These are phyloP conservation scores for Populus nigra DNA, from an alignment of 345 rosid species.

Conservation along the genomic window DNA sequence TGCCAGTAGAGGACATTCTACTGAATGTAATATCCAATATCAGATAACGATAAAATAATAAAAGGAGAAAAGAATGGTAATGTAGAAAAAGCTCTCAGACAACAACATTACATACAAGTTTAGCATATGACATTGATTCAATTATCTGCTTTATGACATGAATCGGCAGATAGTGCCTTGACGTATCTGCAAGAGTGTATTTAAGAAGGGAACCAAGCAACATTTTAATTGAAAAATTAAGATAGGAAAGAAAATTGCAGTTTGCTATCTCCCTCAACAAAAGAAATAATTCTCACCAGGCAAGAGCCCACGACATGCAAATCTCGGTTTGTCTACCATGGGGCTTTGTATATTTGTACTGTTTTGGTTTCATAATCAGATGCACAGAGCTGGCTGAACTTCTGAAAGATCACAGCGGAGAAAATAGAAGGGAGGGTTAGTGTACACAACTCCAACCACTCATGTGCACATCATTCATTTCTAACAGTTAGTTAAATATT, in stretches of 20 bases:
- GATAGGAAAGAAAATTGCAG: background rate
- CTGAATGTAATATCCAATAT: constrained; percentile 38
- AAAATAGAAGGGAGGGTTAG: background rate
- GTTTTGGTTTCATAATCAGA: constrained; percentile 68
- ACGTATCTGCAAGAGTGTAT: constrained; percentile 63
- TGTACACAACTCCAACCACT: background rate
- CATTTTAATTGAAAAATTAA: constrained; percentile 1
- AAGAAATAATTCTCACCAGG: constrained; percentile 47
- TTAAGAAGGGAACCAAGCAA: background rate
- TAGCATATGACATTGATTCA: constrained; percentile 94
- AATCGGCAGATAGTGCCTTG: constrained; percentile 79
- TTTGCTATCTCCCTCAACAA: background rate
- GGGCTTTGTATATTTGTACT: constrained; percentile 68
- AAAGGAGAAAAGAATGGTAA: constrained; percentile 11
- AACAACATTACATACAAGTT: constrained; percentile 61
- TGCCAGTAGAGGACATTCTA: constrained; percentile 99
- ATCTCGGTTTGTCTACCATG: constrained; percentile 94
- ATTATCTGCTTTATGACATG: constrained; percentile 74
- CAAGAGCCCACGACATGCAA: constrained; percentile 76
- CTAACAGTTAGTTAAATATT: background rate
- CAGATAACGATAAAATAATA: constrained; percentile 23
- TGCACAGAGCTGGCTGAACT: constrained; percentile 86
- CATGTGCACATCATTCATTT: background rate
- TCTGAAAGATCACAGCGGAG: constrained; percentile 46
- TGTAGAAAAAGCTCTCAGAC: constrained; percentile 12